Percentiles rank a stretch among this genome's conserved stretches.
These are phyloP conservation scores for Termitomyces heimii DNA, from an alignment of 768 basidiomycete species.

Conservation along the genomic window DNA sequence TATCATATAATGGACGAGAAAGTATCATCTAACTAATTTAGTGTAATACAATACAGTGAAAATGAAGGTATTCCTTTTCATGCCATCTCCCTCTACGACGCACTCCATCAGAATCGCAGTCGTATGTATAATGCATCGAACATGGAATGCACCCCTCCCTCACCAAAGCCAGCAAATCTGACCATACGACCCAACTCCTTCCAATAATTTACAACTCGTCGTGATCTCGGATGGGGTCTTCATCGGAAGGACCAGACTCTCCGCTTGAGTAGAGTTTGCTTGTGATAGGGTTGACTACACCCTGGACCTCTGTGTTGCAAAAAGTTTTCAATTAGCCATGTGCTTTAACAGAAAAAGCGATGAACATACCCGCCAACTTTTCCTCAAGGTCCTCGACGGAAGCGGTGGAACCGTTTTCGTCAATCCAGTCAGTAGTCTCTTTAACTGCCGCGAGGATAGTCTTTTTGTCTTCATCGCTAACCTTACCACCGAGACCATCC, in stretches of 20 bases:
- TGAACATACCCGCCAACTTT: constrained; percentile 55
- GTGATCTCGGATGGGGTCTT: constrained; percentile 35
- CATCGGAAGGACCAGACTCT: constrained; percentile 26
- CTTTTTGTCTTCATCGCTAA: constrained; percentile 79
- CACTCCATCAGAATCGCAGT: constrained; percentile 5
- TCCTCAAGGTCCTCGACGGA: constrained; percentile 88
- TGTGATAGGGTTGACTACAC: constrained; percentile 78
- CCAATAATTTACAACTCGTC: constrained; percentile 37
- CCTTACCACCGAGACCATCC: constrained; percentile 88
- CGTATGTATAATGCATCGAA: constrained; percentile 1
- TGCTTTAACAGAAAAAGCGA: not conserved
- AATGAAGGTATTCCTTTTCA: constrained; percentile 10
- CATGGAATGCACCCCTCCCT: constrained; percentile 2
- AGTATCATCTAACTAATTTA: constrained; percentile 14
- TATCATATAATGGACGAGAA: not conserved
- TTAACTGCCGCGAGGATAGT: constrained; percentile 75
- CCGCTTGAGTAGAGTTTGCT: constrained; percentile 65
- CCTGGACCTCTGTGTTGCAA: constrained; percentile 50
- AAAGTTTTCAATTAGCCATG: not conserved
- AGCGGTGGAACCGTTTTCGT: constrained; percentile 72
- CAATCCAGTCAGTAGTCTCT: constrained; percentile 90
- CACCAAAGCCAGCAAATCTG: not conserved
- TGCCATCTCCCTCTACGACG: constrained; percentile 6
- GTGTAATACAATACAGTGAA: constrained; percentile 13
- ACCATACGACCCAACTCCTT: not conserved